Evolutionary conservation across 331 rosid genomes (phyloP).

Genomic region (Malus hybrid): DNA sequence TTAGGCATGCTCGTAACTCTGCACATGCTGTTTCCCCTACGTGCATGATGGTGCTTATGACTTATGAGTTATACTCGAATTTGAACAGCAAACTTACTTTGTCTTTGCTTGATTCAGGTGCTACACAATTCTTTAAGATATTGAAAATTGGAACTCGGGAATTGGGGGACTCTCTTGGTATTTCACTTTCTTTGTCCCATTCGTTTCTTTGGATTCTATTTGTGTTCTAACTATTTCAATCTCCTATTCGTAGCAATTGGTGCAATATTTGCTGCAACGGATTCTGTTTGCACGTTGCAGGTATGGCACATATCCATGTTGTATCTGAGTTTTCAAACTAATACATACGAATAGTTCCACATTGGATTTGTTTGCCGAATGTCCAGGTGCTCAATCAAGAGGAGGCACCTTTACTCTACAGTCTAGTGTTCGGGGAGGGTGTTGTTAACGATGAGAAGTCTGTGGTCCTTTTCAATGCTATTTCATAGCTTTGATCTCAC

Average conservation of each 20-base stretch:
- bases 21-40: neutral
- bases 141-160: conserved; percentile 62
- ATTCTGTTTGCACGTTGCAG: too few relatives aligned
- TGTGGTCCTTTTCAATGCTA: conserved; percentile 95
- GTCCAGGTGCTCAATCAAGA: conserved; percentile 89
- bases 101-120: conserved; percentile 60
- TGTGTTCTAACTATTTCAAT: conserved; percentile 10
- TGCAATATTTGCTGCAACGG: conserved; percentile 74
- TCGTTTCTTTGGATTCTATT: conserved; percentile 5
- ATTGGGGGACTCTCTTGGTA: conserved; percentile 73
- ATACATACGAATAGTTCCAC: conserved; percentile 9
- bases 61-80: neutral
- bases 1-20: conserved; percentile 44
- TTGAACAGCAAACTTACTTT: neutral
- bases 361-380: conserved; percentile 17
- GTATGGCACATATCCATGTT: too few relatives aligned
- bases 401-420: conserved; percentile 92
- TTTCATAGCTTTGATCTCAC: conserved; percentile 75
- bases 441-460: conserved; percentile 97
- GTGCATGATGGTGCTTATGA: neutral
- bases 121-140: conserved; percentile 44
- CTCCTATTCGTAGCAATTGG: conserved; percentile 65
- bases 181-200: conserved; percentile 1
- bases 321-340: too few relatives aligned
- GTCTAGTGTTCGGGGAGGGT: conserved; percentile 97